A percentile compares a stretch with the other conserved stretches of the same genome.
These are phyloP conservation scores for Echium plantagineum DNA, from an alignment of 257 asterid genomes.

Conservation along the genomic window DNA sequence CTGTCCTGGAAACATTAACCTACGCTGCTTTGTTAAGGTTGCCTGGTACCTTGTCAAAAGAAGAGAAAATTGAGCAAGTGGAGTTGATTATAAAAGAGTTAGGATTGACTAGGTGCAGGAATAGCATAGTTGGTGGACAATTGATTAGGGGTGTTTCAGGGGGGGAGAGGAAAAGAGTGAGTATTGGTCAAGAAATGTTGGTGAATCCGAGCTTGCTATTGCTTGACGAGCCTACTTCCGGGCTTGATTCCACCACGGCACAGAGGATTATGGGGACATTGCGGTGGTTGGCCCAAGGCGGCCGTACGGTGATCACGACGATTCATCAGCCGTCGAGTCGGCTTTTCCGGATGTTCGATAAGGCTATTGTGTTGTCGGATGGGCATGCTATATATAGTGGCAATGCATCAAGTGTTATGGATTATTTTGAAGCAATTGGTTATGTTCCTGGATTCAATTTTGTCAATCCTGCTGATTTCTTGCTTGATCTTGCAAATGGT, in stretches of 20 bases:
- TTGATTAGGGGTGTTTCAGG: slow-evolving; percentile 66
- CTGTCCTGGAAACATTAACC: slow-evolving; percentile 63
- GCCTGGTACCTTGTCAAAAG: slow-evolving; percentile 32
- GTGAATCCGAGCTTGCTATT: slow-evolving; percentile 68
- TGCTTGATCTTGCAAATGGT: slow-evolving; percentile 92
- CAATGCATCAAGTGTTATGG: slow-evolving; percentile 31
- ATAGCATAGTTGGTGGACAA: slow-evolving; percentile 50
- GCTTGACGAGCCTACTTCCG: slow-evolving; percentile 89
- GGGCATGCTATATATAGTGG: slow-evolving; percentile 66
- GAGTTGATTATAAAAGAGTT: slow-evolving; percentile 46
- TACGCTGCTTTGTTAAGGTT: slow-evolving; percentile 61
- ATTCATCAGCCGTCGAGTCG: slow-evolving; percentile 90
- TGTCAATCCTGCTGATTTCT: slow-evolving; percentile 79
- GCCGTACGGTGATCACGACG: slow-evolving; percentile 64
- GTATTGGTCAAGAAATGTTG: slow-evolving; percentile 81
- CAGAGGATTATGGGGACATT: slow-evolving; percentile 47
- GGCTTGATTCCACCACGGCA: slow-evolving; percentile 84
- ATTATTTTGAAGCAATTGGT: slow-evolving; percentile 56
- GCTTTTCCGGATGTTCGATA: slow-evolving; percentile 67
- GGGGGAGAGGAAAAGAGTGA: slow-evolving; percentile 77
- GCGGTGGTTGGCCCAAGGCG: slow-evolving; percentile 50
- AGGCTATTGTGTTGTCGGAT: slow-evolving; percentile 56
- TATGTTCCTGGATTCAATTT: slow-evolving; percentile 42
- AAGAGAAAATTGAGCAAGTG: slow-evolving; percentile 50
- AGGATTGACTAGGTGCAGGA: slow-evolving; percentile 54